Percentiles rank a stretch among this genome's conserved stretches.
phyloP scores from a whole-genome alignment of 208 protist genomes.

The Plasmodiophora brassicae region DNA sequence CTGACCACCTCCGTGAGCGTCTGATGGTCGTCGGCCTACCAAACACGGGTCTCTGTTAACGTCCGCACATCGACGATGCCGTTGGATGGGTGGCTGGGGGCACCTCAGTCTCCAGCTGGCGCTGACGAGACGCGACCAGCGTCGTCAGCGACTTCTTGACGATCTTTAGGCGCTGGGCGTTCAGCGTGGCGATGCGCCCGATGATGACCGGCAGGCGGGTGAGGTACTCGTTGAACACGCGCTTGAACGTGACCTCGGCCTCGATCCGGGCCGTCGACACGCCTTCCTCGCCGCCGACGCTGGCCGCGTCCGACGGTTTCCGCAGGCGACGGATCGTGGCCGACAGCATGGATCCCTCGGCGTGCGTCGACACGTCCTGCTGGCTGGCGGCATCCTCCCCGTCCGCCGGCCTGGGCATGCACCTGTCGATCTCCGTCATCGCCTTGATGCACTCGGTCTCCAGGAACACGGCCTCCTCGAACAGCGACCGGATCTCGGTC shows the following conservation, averaged over 20 bases:
- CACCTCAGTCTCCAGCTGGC: background rate
- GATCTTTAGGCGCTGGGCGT: background rate
- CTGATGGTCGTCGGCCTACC: background rate
- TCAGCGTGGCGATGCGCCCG: background rate
- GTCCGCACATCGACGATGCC: background rate
- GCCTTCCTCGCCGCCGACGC: background rate
- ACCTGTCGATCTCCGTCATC: background rate
- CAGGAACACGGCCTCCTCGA: constrained; percentile 10
- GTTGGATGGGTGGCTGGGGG: background rate
- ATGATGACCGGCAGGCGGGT: background rate
- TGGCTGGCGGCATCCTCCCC: background rate
- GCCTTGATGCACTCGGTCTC: constrained; percentile 13
- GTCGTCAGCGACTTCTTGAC: background rate
- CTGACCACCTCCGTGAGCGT: background rate
- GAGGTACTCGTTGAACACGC: background rate
- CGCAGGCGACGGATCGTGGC: too few species aligned
- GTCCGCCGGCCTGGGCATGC: background rate
- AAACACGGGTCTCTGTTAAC: too few species aligned
- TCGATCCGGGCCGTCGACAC: background rate
- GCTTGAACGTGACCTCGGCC: background rate
- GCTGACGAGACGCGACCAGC: background rate
- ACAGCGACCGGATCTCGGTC: constrained; percentile 1
- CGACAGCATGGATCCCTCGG: too few species aligned
- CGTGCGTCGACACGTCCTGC: background rate
- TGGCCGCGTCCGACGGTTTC: background rate